Base-by-base conservation (phyloP, 2,329 filamentous ascomycete genomes). In the Colletotrichum sp. region DNA sequence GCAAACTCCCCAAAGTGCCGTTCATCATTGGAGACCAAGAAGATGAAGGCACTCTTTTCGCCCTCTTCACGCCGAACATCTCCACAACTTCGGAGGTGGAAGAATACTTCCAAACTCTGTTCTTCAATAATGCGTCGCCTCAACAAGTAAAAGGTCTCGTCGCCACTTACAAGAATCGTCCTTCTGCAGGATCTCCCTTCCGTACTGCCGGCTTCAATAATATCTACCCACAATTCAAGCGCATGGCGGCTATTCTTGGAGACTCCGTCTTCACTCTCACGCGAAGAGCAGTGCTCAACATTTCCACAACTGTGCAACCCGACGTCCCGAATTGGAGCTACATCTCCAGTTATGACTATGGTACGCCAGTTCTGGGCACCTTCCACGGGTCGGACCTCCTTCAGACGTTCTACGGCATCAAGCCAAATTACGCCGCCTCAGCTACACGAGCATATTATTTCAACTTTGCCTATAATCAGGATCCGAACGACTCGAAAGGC, bases 11-110 rank as follows among this genome's bases (percentile, higher is more conserved):
- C 28, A 86, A 79, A 2, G 89, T 94, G 0, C 92, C 92, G 3
- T 89, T 93, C 80, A 93, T 94, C 71, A 84, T 91, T 21, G 92
- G 92, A 44, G 88, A 92, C 79, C 90, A 92, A 82, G 91, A 94
- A 85, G 92, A 94, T 79, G 92, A 94, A 80, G 92, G 92, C 6
- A 93, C 92, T 0, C 82, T 94, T 5, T 94, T 94, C 80, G 86
- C 90, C 5, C 86, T 94, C n/a, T 88, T 89, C 78, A 90, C 91
- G 57, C 79, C 82, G 21, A 93, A 93, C 79, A 85, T 94, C 57
- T 91, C 88, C 13, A 92, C 88, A 2, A 89, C 86, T 1, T 83
- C 82, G 0, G 82, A 92, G 3, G 74, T 94, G 0, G 75, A 75
- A 10, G 82, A 86, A 4, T 94, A 94, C 79, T 82, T 3, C 82